Evolutionary conservation across 495 filamentous ascomycete species (phyloP), one percentile per base, ranked within the genome.

Genomic region (Niebla homalea): DNA sequence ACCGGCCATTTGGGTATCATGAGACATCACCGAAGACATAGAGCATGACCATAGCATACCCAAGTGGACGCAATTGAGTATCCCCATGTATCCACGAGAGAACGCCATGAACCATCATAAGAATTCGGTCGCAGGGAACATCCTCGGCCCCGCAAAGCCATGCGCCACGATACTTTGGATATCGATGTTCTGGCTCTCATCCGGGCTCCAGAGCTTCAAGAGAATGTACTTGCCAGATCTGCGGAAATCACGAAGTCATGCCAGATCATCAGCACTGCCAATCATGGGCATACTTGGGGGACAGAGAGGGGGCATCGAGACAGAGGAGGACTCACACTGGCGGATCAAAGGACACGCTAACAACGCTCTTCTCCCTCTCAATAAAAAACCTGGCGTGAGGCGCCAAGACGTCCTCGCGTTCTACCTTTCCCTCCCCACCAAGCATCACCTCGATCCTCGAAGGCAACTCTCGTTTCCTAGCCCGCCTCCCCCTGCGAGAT

Each of bases 301-400:
- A 10, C 36, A 36, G 15, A 29, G 15, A 42, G 25, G 12, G 18
- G 21, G 10, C 5, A 8, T 45, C 11, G 21, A 37, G 2, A 36
- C 29, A 26, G 53, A 21, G 38, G 41, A 22, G 14, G n/a, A 68
- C 77, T 62, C 80, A 93, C 67, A 92, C 78, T 26, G 87, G 82
- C 39, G 90, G 89, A 57, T 94, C 84, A 62, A 97, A 97, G 54
- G 77, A 81, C 54, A 97, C 79, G 55, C 80, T 88, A 60, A 87
- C 86, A 66, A 81, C 88, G 67, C 79, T 87, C 67, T 87, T 87
- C 53, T 81, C 71, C 58, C 75, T 77, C 58, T 81, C 77, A 50
- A 92, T 93, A 60, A 82, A 84, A 67, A 93, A 94, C 23, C 64
- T 74, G 4, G 86, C 85, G 66, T 85, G 77, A 3, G 85, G 85